These are phyloP conservation scores for Aspergillus hiratsukae DNA, from an alignment of 2,329 filamentous ascomycete species.

Conservation along the genomic window DNA sequence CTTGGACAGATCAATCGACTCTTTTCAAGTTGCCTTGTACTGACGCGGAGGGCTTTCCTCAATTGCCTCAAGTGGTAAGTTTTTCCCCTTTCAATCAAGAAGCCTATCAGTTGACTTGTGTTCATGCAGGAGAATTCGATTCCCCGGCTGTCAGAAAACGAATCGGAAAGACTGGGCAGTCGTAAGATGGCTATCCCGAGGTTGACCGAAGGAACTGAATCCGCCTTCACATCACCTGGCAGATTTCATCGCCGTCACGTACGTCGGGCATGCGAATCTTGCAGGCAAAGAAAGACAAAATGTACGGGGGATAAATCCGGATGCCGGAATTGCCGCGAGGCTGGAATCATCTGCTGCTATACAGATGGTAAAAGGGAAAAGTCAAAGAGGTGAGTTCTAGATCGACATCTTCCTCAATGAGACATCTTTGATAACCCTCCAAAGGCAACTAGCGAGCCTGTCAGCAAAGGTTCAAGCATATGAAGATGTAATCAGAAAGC, in stretches of 20 bases:
- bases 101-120: background rate
- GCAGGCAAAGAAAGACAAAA: conserved; percentile 43
- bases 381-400: conserved; percentile 36
- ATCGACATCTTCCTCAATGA: background rate
- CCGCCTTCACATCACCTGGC: conserved; percentile 29
- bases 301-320: conserved; percentile 43
- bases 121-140: conserved; percentile 21
- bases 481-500: conserved; percentile 35
- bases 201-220: conserved; percentile 30
- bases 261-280: conserved; percentile 43
- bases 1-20: conserved; percentile 29
- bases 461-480: conserved; percentile 40
- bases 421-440: background rate
- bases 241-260: conserved; percentile 36
- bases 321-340: conserved; percentile 42
- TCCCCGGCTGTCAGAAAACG: conserved; percentile 18
- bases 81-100: background rate
- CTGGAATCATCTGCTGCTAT: conserved; percentile 42
- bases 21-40: conserved; percentile 29
- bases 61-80: conserved; percentile 27
- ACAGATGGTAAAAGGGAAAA: conserved; percentile 45
- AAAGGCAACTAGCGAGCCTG: conserved; percentile 38
- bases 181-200: conserved; percentile 37
- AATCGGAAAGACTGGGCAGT: conserved; percentile 16
- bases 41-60: conserved; percentile 27